These are phyloP conservation scores for Symbiodinium pilosum DNA, from an alignment of 73 alveolate genomes.

Conservation along the genomic window DNA sequence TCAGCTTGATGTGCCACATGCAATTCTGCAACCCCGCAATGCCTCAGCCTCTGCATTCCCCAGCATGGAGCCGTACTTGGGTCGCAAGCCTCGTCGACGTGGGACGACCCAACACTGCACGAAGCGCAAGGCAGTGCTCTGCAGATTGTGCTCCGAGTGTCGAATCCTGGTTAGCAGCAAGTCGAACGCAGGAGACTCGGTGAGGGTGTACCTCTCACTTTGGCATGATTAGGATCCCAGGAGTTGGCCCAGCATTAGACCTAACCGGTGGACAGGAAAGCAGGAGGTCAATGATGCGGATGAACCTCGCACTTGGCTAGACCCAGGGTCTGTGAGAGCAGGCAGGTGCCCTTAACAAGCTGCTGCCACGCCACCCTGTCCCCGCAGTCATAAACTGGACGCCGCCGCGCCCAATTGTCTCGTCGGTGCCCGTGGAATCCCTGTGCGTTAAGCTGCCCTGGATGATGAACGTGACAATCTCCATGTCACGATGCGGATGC, in stretches of 20 bases:
- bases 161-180: neutral
- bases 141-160: constrained; percentile 20
- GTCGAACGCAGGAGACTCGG: too few species aligned
- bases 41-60: neutral
- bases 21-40: too few species aligned
- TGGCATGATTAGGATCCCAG: neutral
- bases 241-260: neutral
- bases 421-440: constrained; percentile 32
- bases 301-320: neutral
- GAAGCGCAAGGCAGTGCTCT: constrained; percentile 10
- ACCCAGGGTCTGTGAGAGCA: too few species aligned
- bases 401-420: constrained; percentile 10
- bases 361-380: too few species aligned
- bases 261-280: neutral
- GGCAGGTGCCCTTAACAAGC: too few species aligned
- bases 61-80: constrained; percentile 22
- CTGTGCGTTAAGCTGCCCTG: constrained; percentile 22
- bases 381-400: constrained; percentile 51
- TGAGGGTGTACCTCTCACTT: too few species aligned
- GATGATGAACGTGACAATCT: neutral
- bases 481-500: constrained; percentile 22
- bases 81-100: neutral
- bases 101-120: constrained; percentile 29
- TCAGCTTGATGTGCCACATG: neutral
- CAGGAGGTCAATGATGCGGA: neutral